Conservation (phyloP, 2,329 filamentous ascomycete species). For the Fusarium bactridioides region DNA sequence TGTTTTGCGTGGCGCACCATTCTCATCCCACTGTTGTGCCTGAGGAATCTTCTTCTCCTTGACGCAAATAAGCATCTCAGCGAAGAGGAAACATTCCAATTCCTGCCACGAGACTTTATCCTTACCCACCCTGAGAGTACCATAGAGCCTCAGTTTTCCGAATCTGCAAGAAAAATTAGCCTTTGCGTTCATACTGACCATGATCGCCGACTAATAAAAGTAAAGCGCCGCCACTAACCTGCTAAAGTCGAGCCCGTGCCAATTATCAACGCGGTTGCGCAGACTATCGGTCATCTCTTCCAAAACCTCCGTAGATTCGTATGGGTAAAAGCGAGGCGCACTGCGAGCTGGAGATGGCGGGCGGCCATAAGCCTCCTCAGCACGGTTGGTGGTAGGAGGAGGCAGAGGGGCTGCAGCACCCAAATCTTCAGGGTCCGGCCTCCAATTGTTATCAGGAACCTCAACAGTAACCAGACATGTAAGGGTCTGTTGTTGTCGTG, state of each 20-base stretch:
- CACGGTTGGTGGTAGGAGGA: conserved; percentile 51
- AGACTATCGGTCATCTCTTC: conserved; percentile 88
- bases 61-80: conserved; percentile 98
- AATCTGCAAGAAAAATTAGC: conserved; percentile 65
- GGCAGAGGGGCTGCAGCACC: conserved; percentile 58
- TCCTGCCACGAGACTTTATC: conserved; percentile 98
- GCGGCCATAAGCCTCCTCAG: conserved; percentile 63
- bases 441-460: conserved; percentile 92
- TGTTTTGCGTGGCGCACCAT: conserved; percentile 65
- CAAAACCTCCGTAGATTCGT: conserved; percentile 78
- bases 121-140: conserved; percentile 91
- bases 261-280: conserved; percentile 91
- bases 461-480: conserved; percentile 95
- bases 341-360: conserved; percentile 67
- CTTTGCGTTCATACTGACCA: not conserved
- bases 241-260: conserved; percentile 94
- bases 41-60: conserved; percentile 86
- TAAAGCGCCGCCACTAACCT: conserved; percentile 57
- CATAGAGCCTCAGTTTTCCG: conserved; percentile 88
- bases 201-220: not conserved
- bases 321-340: conserved; percentile 70
- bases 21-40: conserved; percentile 72
- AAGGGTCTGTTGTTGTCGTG: conserved; percentile 91
- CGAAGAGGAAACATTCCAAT: conserved; percentile 94
- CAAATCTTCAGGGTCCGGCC: conserved; percentile 82